Evolutionary conservation across 2,329 filamentous ascomycete genomes (phyloP).

Genomic region (Amylocarpus encephaloides): DNA sequence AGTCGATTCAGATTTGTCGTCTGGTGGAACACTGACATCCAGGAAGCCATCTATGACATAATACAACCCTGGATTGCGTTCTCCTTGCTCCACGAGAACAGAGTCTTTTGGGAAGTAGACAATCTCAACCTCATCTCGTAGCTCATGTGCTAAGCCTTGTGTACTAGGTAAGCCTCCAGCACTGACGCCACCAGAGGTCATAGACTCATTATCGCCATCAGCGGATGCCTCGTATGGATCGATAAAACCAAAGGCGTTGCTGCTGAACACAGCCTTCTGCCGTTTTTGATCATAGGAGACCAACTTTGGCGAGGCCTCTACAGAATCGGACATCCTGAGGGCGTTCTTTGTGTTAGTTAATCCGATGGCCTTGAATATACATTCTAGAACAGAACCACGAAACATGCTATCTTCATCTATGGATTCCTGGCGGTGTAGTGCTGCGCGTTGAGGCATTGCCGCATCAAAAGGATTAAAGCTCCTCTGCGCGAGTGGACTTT

Average conservation of each 20-base stretch:
- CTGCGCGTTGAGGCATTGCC: slow-evolving; percentile 40
- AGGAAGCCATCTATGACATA: slow-evolving; percentile 97
- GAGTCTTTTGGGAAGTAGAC: slow-evolving; percentile 95
- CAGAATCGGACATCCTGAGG: slow-evolving; percentile 63
- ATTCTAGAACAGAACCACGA: slow-evolving; percentile 82
- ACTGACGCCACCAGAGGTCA: slow-evolving; percentile 63
- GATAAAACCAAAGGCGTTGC: slow-evolving; percentile 84
- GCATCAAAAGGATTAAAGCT: slow-evolving; percentile 52
- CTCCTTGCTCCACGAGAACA: slow-evolving; percentile 90
- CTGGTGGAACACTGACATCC: slow-evolving; percentile 79
- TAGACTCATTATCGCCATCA: slow-evolving; percentile 82
- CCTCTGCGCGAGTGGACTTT: slow-evolving; percentile 37
- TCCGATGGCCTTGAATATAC: slow-evolving; percentile 91
- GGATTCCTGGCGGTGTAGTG: slow-evolving; percentile 67
- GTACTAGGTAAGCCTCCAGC: slow-evolving; percentile 54
- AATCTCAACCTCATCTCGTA: slow-evolving; percentile 90
- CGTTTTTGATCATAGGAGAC: slow-evolving; percentile 77
- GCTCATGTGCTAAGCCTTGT: slow-evolving; percentile 64
- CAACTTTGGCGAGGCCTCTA: slow-evolving; percentile 77
- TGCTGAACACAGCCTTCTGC: slow-evolving; percentile 73
- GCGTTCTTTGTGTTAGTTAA: slow-evolving; percentile 62
- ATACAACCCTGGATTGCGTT: slow-evolving; percentile 92
- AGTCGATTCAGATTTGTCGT: slow-evolving; percentile 33
- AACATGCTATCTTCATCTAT: slow-evolving; percentile 86
- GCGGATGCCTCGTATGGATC: slow-evolving; percentile 70